Evolutionary conservation across 2,329 filamentous ascomycete genomes (phyloP), one percentile per base, ranked within the genome.

Genomic region (Cytospora mali): DNA sequence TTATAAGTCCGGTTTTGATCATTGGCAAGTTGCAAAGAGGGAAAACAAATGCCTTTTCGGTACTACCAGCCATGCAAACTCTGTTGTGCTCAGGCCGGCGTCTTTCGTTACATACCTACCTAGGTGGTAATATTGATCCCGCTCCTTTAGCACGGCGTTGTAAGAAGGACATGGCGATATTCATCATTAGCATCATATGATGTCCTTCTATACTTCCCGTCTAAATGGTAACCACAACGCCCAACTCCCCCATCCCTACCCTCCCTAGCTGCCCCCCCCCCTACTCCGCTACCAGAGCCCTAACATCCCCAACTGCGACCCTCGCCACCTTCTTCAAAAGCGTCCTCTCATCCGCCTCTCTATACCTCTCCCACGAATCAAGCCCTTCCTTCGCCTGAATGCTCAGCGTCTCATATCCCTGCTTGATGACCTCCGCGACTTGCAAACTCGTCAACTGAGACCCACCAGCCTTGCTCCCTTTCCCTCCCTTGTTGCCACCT

Each of bases 351-450:
- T 97, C 92, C 2, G 90, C 90, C 79, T 98, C 95, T 16, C 94
- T 82, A 74, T 91, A 98, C 72, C 83, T 86, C 68, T 92, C 91
- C 91, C 92, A 96, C 42, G 88, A 86, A 73, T 94, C 93, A 68
- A 96, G 75, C 0, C 91, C 93, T 72, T 96, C 93, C 70, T 89
- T 92, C 0, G 92, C 88, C 75, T 96, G 91, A 60, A 99, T 96
- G 66, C 90, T 94, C 70, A 99, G 77, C 39, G 93, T 97, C 75
- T 98, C 94, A 72, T 98, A 98, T 0, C 95, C 95, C 74, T 96
- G 90, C 78, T 96, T 96, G 75, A 99, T 98, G 29, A 97, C 91
- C 68, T 91, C 89, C 49, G 89, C 89, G 46, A 99, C 93, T 73
- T 97, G 91, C 55, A 86, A 82, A 42, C 90, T 93, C 63, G 91